Conservation (phyloP, 352 stramenopile genomes). For the Pythium oligandrum region DNA sequence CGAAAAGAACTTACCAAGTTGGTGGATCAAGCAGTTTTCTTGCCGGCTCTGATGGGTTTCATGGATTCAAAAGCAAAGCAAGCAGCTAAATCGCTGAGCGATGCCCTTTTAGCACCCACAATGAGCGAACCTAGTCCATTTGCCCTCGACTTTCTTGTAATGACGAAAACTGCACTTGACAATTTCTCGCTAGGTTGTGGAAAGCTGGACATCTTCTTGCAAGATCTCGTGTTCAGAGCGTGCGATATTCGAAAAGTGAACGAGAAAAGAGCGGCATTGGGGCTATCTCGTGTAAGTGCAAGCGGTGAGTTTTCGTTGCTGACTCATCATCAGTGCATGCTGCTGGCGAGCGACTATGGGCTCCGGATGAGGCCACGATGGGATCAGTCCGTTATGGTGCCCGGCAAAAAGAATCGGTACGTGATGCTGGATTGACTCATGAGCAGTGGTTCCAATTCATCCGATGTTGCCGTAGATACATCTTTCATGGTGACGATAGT, state of each 20-base stretch:
- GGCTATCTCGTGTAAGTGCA: not conserved
- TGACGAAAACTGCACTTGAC: no score
- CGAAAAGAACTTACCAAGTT: conserved; percentile 4
- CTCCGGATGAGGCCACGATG: conserved; percentile 9
- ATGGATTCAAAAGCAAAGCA: conserved; percentile 5
- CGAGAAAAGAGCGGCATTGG: not conserved
- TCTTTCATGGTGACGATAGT: conserved; percentile 8
- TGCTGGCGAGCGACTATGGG: conserved; percentile 8
- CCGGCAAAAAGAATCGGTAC: conserved; percentile 4
- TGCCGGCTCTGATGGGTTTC: conserved; percentile 5
- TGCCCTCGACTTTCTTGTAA: no score
- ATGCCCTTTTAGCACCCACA: not conserved
- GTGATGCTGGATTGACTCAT: not conserved
- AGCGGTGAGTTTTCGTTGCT: conserved; percentile 1
- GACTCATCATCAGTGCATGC: conserved; percentile 7
- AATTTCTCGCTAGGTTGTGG: no score
- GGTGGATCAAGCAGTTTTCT: conserved; percentile 6
- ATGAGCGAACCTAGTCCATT: no score
- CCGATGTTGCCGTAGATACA: conserved; percentile 2
- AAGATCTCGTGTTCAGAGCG: no score
- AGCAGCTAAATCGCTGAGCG: conserved; percentile 1
- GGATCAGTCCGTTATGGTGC: conserved; percentile 9
- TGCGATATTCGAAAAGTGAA: conserved; percentile 9
- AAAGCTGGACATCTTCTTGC: no score
- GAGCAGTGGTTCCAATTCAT: not conserved